Evolutionary conservation across 768 basidiomycete species (phyloP), one percentile per base, ranked within the genome.

Genomic region (Agaricus blazei): DNA sequence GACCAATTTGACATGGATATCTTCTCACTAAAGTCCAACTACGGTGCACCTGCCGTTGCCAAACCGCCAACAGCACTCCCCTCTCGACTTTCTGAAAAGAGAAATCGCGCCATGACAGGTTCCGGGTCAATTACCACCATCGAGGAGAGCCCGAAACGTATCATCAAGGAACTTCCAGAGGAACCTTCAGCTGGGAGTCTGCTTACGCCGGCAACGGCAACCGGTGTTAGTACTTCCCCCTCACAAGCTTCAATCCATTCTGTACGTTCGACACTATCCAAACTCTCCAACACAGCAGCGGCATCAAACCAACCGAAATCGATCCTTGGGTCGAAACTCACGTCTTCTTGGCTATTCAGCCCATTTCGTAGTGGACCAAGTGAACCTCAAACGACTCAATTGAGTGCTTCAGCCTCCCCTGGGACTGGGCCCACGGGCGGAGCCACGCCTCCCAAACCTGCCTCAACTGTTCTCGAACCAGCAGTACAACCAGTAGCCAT

Each of bases 281-380:
- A 60, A 19, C 52, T 61, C 2, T 62, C 64, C 3, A 58, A 56
- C 12, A 49, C 56, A 4, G 51, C 59, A 26, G 57, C 55, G 41
- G 15, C 60, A 28, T 59, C 73, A 23, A 45, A 29, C 24, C 61
- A 64, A 23, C 61, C 71, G 41, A 77, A 75, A 27, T 64, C 70
- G 3, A 71, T 76, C 1, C 54, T 82, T 0, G 71, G 77, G 9
- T 83, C 87, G 2, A 88, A 83, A 62, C 75, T 89, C 40, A 74
- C 88, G 1, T 81, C 88, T 1, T 77, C 85, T n/a, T 91, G 90
- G 90, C 68, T 91, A 9, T 86, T 90, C 67, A 88, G 84, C 62
- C 80, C 85, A 4, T 91, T 92, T 67, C 75, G 87, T 34, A 83
- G 79, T 56, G 79, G 74, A 0, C 74, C 78, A 6, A 81, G 78